A percentile compares a stretch with the other conserved stretches of the same genome.
Evolutionary conservation across 371 early-diverging fungal genomes (phyloP).

Genomic region (Parasitella parasitica): DNA sequence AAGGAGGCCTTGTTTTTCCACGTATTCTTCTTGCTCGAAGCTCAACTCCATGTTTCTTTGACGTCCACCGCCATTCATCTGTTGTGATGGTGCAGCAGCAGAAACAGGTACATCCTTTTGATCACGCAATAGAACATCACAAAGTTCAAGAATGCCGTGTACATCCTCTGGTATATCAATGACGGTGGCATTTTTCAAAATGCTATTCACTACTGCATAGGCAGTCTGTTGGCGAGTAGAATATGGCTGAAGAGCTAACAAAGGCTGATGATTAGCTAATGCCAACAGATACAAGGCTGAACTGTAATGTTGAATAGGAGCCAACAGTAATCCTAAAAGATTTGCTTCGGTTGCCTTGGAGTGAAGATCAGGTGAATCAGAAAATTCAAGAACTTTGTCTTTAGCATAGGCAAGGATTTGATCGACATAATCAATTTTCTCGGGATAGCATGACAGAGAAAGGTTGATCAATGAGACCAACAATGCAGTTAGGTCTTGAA

Average conservation of each 20-base stretch:
- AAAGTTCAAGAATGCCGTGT: slow-evolving; percentile 78
- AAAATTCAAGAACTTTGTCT: slow-evolving; percentile 57
- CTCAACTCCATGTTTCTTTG: slow-evolving; percentile 7
- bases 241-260: slow-evolving; percentile 78
- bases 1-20: slow-evolving; percentile 72
- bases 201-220: slow-evolving; percentile 66
- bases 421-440: slow-evolving; percentile 79
- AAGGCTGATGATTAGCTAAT: slow-evolving; percentile 70
- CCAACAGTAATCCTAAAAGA: slow-evolving; percentile 64
- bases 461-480: slow-evolving; percentile 82
- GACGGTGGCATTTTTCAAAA: slow-evolving; percentile 61
- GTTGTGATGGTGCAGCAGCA: background rate
- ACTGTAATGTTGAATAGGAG: slow-evolving; percentile 75
- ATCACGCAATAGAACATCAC: slow-evolving; percentile 77
- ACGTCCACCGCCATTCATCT: slow-evolving; percentile 4
- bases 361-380: slow-evolving; percentile 55
- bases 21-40: slow-evolving; percentile 66
- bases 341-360: slow-evolving; percentile 58
- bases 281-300: slow-evolving; percentile 61
- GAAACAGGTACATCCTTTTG: slow-evolving; percentile 61
- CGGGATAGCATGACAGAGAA: slow-evolving; percentile 89
- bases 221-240: slow-evolving; percentile 77
- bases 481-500: slow-evolving; percentile 86
- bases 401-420: slow-evolving; percentile 83
- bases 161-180: slow-evolving; percentile 79